phyloP scores from a whole-genome alignment of 768 basidiomycete species.

The Boletus sp. region DNA sequence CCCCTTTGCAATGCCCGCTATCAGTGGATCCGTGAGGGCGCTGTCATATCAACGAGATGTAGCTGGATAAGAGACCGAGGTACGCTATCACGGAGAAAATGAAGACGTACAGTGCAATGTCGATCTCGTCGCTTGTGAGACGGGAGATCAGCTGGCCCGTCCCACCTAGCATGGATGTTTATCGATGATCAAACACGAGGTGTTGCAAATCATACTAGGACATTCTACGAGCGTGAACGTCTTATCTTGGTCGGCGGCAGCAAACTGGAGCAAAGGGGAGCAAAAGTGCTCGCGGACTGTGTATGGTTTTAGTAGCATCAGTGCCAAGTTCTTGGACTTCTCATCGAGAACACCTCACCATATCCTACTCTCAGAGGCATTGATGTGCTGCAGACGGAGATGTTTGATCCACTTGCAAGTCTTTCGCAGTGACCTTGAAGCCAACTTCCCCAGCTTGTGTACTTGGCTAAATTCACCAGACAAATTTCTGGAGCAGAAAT shows the following conservation, averaged over 20 bases:
- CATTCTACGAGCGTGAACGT: slow-evolving; percentile 87
- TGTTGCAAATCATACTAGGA: slow-evolving; percentile 53
- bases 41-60: slow-evolving; percentile 35
- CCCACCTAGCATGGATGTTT: slow-evolving; percentile 50
- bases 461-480: neutral
- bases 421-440: too few species aligned
- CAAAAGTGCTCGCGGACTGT: slow-evolving; percentile 87
- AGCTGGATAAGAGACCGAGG: neutral
- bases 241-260: slow-evolving; percentile 59
- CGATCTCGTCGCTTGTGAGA: slow-evolving; percentile 72
- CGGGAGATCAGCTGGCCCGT: slow-evolving; percentile 81
- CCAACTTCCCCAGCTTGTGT: neutral
- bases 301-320: slow-evolving; percentile 7
- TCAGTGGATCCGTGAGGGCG: slow-evolving; percentile 86
- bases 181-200: slow-evolving; percentile 18
- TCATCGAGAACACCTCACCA: slow-evolving; percentile 14
- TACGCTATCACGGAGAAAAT: neutral
- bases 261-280: slow-evolving; percentile 85
- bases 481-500: neutral
- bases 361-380: slow-evolving; percentile 35
- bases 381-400: neutral
- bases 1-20: slow-evolving; percentile 90
- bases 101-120: slow-evolving; percentile 68
- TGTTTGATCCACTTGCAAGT: neutral
- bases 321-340: neutral